Conservation (phyloP, 2,329 filamentous ascomycete species). For the Aspergillus calidoustus region DNA sequence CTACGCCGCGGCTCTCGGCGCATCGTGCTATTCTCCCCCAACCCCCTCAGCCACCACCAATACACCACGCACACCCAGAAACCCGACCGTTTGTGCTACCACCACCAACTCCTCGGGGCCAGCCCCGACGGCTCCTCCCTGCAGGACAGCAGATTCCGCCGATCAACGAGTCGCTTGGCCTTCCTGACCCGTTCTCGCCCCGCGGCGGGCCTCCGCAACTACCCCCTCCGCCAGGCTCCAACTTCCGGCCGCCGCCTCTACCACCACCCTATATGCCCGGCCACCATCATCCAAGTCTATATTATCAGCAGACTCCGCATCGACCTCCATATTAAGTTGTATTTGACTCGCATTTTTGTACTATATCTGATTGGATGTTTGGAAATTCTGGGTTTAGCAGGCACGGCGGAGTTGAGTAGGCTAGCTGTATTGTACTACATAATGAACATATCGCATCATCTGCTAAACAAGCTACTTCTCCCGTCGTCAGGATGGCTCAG, state of each 20-base stretch:
- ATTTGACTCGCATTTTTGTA: slow-evolving; percentile 7
- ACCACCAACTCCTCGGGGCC: slow-evolving; percentile 33
- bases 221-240: slow-evolving; percentile 45
- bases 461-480: not conserved
- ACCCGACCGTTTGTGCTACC: slow-evolving; percentile 37
- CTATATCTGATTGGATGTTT: not conserved
- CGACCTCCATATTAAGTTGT: slow-evolving; percentile 17
- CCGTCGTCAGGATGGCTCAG: slow-evolving; percentile 22
- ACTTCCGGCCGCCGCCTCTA: slow-evolving; percentile 39
- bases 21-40: slow-evolving; percentile 40
- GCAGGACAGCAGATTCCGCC: slow-evolving; percentile 38
- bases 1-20: slow-evolving; percentile 47
- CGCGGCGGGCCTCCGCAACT: slow-evolving; percentile 43
- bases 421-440: slow-evolving; percentile 6
- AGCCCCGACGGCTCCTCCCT: slow-evolving; percentile 43
- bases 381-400: slow-evolving; percentile 9
- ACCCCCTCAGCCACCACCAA: slow-evolving; percentile 23
- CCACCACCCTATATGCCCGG: slow-evolving; percentile 35
- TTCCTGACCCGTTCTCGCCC: slow-evolving; percentile 45
- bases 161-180: slow-evolving; percentile 36
- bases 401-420: slow-evolving; percentile 9
- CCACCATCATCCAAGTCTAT: slow-evolving; percentile 28
- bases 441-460: not conserved
- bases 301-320: slow-evolving; percentile 31
- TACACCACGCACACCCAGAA: slow-evolving; percentile 35